These are phyloP conservation scores for Nakaseomyces sp. DNA, from an alignment of 1,139 yeast species.

Conservation along the genomic window DNA sequence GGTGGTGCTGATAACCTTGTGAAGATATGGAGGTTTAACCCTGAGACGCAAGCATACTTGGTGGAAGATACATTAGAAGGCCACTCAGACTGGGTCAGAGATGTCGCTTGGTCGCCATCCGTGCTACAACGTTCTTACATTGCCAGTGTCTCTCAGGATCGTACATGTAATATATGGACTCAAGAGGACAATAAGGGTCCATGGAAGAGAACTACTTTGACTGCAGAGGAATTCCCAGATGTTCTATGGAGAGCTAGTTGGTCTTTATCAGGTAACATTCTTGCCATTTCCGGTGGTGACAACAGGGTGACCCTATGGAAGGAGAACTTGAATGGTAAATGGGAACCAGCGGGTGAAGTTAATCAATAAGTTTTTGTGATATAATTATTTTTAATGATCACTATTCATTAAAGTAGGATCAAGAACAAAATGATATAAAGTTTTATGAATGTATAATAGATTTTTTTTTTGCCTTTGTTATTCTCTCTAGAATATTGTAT, in stretches of 20 bases:
- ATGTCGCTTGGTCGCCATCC: constrained; percentile 96
- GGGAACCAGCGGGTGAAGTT: constrained; percentile 73
- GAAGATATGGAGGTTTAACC: constrained; percentile 76
- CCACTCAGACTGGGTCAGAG: constrained; percentile 97
- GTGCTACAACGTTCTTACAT: constrained; percentile 78
- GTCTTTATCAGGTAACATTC: constrained; percentile 91
- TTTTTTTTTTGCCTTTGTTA: too few relatives aligned
- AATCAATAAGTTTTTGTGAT: neutral
- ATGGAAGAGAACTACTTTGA: constrained; percentile 76
- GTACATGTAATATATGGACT: constrained; percentile 91
- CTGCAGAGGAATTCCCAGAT: constrained; percentile 82
- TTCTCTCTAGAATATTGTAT: too few relatives aligned
- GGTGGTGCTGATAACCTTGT: constrained; percentile 95
- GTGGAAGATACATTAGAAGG: constrained; percentile 78
- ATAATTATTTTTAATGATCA: neutral
- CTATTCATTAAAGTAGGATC: neutral
- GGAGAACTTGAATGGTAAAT: constrained; percentile 83
- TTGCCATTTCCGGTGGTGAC: constrained; percentile 95
- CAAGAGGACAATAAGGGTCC: constrained; percentile 54
- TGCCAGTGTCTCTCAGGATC: constrained; percentile 98
- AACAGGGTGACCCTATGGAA: constrained; percentile 95
- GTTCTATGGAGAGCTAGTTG: constrained; percentile 98
- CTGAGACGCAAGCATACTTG: constrained; percentile 48
- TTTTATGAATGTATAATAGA: neutral
- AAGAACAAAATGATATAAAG: neutral